Base-by-base conservation (phyloP, 352 stramenopile genomes). In the Phytopythium mirpurense region DNA sequence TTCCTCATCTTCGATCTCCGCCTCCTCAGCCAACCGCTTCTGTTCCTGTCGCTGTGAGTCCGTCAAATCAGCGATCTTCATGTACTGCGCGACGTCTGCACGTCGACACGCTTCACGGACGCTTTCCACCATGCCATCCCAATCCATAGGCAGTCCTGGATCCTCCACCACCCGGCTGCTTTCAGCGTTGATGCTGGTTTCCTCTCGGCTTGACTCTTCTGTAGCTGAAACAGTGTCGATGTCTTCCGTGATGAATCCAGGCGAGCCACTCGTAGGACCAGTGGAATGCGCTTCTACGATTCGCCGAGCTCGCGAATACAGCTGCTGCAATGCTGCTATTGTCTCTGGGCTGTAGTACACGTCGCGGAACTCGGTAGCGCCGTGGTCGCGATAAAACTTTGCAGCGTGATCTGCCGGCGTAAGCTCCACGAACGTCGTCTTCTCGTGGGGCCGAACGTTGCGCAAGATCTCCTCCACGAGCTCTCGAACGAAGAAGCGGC, bases 401-500 rank as follows among this genome's bases (percentile, higher is more conserved):
- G 41, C 44, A 9, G 65, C 63, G n/a, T 57, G 56, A 7, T 72
- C 58, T 27, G n/a, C 54, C 4, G 62, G 62, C 2, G 19, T 47
- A 10, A 78, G 54, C 12, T 76, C 58, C 21, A 44, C 26, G 35
- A 83, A 79, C 3, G 36, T 18, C 7, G 72, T 46, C 14, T 43
- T n/a, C 44, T 74, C 60, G 5, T 34, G 40, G 16, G 64, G 63
- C 19, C 65, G 59, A 5, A 91, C 57, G 10, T 47, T 47, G 18
- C 54, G 19, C 23, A 93, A 35, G 3, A 90, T 59, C 29, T 86
- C 63, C 43, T 83, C 68, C 7, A 93, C 62, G 3, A 93, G 44
- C 37, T 73, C 67, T 46, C 77, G 67, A 7, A 78, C 61, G 59
- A 88, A 74, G 40, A 83, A 87, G 15, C 45, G 10, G 1, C 50